Evolutionary conservation across 176 grass and related monocot genomes (phyloP).

Genomic region (Tillandsia leiboldiana): DNA sequence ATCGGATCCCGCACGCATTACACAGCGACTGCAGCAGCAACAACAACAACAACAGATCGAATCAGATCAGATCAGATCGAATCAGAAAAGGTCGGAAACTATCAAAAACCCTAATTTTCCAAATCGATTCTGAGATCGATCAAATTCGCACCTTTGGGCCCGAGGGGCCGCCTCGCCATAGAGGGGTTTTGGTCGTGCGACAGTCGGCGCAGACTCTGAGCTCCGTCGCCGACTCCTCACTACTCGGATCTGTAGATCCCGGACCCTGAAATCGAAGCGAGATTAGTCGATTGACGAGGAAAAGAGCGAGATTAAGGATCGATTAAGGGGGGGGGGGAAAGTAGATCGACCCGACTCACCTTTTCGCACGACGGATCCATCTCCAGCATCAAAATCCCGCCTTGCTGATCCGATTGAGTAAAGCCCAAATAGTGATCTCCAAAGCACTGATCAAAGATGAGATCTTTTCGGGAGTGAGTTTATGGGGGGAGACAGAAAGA

Average conservation of each 20-base stretch:
- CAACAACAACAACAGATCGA: neutral
- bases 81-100: neutral
- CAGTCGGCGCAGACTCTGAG: slow-evolving; percentile 54
- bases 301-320: neutral
- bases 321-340: neutral
- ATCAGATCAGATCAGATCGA: neutral
- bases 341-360: slow-evolving; percentile 4
- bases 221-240: neutral
- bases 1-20: slow-evolving; percentile 92
- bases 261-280: neutral
- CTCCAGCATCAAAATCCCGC: neutral
- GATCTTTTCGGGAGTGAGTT: neutral
- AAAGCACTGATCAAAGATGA: neutral
- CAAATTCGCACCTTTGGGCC: slow-evolving; percentile 49
- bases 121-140: neutral
- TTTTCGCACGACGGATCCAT: neutral
- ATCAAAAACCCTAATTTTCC: neutral
- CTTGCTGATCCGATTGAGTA: neutral
- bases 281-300: neutral
- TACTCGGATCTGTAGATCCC: slow-evolving; percentile 2
- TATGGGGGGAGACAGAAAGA: neutral
- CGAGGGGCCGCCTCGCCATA: slow-evolving; percentile 73
- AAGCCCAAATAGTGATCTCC: neutral
- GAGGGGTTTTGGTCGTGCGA: slow-evolving; percentile 67
- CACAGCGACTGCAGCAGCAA: slow-evolving; percentile 46